Evolutionary conservation across 1,284 basidiomycete species (phyloP).

Genomic region (Ceratobasidium sp.): DNA sequence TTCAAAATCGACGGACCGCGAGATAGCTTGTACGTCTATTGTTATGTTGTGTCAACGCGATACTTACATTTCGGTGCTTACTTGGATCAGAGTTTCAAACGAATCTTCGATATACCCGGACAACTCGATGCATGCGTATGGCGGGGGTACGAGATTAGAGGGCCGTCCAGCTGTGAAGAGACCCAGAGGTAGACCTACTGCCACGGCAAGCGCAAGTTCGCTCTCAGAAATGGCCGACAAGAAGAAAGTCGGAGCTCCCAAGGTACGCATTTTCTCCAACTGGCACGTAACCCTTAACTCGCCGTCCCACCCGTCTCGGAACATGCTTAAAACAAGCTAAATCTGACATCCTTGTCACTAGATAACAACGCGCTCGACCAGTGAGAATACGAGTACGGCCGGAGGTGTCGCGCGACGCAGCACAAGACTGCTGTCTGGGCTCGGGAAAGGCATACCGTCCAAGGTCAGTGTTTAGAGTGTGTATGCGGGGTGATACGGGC

Average conservation of each 20-base stretch:
- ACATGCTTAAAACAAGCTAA: neutral
- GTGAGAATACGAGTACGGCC: slow-evolving; percentile 22
- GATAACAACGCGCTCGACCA: slow-evolving; percentile 37
- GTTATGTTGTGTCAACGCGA: neutral
- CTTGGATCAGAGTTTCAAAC: neutral
- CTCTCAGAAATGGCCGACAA: slow-evolving; percentile 29
- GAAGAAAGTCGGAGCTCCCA: slow-evolving; percentile 27
- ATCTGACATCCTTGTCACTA: neutral
- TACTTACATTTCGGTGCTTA: neutral
- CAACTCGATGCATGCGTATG: slow-evolving; percentile 39
- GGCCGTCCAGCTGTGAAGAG: slow-evolving; percentile 35
- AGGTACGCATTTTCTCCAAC: slow-evolving; percentile 2
- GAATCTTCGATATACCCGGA: slow-evolving; percentile 36
- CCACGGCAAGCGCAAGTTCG: slow-evolving; percentile 10
- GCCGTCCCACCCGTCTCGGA: neutral
- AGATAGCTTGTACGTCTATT: slow-evolving; percentile 28
- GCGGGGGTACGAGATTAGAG: slow-evolving; percentile 29
- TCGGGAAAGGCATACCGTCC: slow-evolving; percentile 36
- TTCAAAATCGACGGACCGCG: slow-evolving; percentile 28
- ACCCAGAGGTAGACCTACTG: slow-evolving; percentile 12
- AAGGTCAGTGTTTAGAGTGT: slow-evolving; percentile 26
- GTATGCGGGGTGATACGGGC: slow-evolving; percentile 10
- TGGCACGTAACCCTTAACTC: neutral
- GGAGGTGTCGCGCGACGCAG: slow-evolving; percentile 34
- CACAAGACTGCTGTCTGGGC: slow-evolving; percentile 34